Percentiles rank a stretch among this genome's conserved stretches.
phyloP scores from a whole-genome alignment of 192 early-diverging fungal genomes.

The Mortierella hygrophila region DNA sequence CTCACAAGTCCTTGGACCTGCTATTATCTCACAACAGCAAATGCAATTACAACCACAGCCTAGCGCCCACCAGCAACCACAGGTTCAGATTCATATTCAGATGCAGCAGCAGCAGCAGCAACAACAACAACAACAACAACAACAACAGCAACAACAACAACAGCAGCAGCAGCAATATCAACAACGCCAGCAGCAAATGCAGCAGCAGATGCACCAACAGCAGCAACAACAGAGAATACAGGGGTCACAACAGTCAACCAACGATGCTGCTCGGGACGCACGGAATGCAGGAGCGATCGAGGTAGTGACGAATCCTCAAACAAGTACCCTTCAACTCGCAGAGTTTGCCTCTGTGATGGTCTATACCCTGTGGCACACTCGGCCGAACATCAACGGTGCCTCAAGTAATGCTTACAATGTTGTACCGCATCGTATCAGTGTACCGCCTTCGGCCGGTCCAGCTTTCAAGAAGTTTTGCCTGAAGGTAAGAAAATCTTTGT shows the following conservation, averaged over 20 bases:
- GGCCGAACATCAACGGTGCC: constrained; percentile 53
- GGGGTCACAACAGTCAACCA: constrained; percentile 7
- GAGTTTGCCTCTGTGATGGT: constrained; percentile 57
- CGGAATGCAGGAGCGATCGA: constrained; percentile 35
- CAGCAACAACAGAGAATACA: constrained; percentile 16
- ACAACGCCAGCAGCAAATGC: neutral
- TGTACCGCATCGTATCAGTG: constrained; percentile 49
- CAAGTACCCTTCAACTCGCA: constrained; percentile 42
- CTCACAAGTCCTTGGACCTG: constrained; percentile 11
- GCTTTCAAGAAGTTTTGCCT: constrained; percentile 54
- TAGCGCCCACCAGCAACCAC: neutral
- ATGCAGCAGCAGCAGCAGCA: constrained; percentile 13
- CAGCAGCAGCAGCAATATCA: neutral
- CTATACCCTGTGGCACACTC: constrained; percentile 58
- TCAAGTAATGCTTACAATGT: constrained; percentile 55
- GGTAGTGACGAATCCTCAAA: constrained; percentile 41
- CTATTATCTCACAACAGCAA: neutral
- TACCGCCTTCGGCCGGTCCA: constrained; percentile 49
- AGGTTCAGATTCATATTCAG: neutral
- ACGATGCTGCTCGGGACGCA: constrained; percentile 10
- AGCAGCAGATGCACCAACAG: constrained; percentile 16
- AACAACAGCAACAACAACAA: neutral
- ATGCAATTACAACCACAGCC: constrained; percentile 13
- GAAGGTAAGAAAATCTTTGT: constrained; percentile 25
- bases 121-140: neutral